Evolutionary conservation across 2,329 filamentous ascomycete genomes (phyloP).

Genomic region (Microcyclospora pomicola): DNA sequence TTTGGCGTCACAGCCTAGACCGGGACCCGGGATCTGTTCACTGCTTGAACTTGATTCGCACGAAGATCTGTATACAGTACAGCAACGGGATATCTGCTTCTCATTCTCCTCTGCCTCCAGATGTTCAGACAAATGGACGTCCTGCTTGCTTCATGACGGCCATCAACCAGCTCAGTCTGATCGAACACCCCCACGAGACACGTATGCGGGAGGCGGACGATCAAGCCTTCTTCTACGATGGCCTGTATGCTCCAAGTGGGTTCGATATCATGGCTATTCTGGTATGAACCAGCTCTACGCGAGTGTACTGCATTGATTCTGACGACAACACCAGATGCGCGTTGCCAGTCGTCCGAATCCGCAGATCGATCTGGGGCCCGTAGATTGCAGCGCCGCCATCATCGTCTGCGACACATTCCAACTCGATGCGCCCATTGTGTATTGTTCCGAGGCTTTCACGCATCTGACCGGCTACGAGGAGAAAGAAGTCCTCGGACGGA

Average conservation of each 20-base stretch:
- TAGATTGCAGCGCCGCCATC: constrained; percentile 1
- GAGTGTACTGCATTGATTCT: too few relatives aligned
- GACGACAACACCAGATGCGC: background rate
- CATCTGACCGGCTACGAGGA: constrained; percentile 1
- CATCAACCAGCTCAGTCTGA: too few relatives aligned
- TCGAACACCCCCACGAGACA: too few relatives aligned
- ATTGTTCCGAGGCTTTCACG: constrained; percentile 2
- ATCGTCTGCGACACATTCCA: constrained; percentile 1
- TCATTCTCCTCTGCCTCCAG: too few relatives aligned
- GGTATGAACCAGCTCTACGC: background rate
- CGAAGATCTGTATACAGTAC: too few relatives aligned
- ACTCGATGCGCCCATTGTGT: constrained; percentile 1
- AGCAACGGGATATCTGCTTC: too few relatives aligned
- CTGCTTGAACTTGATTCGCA: too few relatives aligned
- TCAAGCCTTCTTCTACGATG: background rate
- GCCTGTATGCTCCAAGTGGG: background rate
- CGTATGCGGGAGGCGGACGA: too few relatives aligned
- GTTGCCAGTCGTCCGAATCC: constrained; percentile 1
- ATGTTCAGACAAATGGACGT: too few relatives aligned
- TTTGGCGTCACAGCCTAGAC: too few relatives aligned
- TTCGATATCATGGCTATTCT: constrained; percentile 2
- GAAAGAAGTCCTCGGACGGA: constrained; percentile 1
- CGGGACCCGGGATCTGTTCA: too few relatives aligned
- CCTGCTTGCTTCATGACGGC: too few relatives aligned
- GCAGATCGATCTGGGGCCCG: constrained; percentile 1